Conservation (phyloP, 2,329 filamentous ascomycete genomes). For the Cladosporium sp. region DNA sequence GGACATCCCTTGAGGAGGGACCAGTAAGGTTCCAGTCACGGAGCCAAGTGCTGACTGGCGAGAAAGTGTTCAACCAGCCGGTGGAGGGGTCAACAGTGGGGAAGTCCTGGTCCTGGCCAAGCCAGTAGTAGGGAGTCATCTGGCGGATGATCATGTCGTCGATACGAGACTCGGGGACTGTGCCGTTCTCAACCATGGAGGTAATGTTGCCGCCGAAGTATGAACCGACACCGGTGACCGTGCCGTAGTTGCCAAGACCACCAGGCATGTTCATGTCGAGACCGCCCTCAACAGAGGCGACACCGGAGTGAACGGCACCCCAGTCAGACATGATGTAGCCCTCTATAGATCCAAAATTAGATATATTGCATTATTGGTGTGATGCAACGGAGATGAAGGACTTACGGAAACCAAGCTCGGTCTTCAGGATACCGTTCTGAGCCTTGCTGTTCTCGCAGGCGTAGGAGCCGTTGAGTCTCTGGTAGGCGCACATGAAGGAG, state of each 20-base stretch:
- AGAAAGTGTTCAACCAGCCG: conserved; percentile 51
- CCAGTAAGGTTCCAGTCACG: conserved; percentile 51
- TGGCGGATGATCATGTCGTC: conserved; percentile 59
- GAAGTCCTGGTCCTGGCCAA: conserved; percentile 23
- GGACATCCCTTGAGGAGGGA: conserved; percentile 56
- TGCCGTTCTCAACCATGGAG: conserved; percentile 56
- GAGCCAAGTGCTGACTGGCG: conserved; percentile 51
- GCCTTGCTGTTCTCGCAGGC: conserved; percentile 63
- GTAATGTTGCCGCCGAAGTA: conserved; percentile 33
- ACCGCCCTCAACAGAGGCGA: conserved; percentile 61
- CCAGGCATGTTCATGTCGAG: conserved; percentile 57
- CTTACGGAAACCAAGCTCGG: conserved; percentile 68
- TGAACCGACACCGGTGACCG: conserved; percentile 20
- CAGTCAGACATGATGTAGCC: conserved; percentile 69
- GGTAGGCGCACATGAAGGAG: conserved; percentile 37
- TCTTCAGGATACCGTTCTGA: conserved; percentile 69
- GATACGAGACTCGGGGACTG: conserved; percentile 56
- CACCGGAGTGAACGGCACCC: conserved; percentile 62
- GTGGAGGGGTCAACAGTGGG: conserved; percentile 49
- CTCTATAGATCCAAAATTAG: conserved; percentile 41
- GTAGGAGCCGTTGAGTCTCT: conserved; percentile 65
- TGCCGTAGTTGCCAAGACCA: conserved; percentile 27
- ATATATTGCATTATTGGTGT: no score
- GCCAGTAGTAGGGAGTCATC: conserved; percentile 55
- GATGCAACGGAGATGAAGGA: no score